Base-by-base conservation (phyloP, 306 rosid genomes). In the Cercis canadensis region DNA sequence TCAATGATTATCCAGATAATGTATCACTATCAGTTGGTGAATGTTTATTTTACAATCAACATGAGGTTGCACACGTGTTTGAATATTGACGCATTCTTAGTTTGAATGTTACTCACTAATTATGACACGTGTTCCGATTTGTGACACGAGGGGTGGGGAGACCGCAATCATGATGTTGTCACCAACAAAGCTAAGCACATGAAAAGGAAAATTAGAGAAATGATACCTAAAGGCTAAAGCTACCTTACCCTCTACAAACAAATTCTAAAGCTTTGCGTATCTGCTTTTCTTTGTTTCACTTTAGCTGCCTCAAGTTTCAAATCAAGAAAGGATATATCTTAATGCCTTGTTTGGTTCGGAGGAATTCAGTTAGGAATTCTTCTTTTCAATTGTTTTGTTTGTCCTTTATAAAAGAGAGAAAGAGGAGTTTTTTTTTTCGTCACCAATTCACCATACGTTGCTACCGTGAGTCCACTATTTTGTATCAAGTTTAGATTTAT, bases 81-180 rank as follows among this genome's bases (percentile, higher is more conserved):
- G 39, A 67, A 45, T 56, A 16, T 33, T 67, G 46, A 7, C 39
- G 4, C 7, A 34, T 34, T 34, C 39, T 34, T 34, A 34, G 39
- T 3, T 34, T 34, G 7, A 34, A 32, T 17, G 21, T 57, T 15
- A 7, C 63, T 52, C 47, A 37, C 39, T 34, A 34, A 34, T 34
- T 37, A 37, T 37, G 43, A 37, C 10, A 24, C 29, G 29, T 24
- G 29, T 24, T 1, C 57, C 79, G 72, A 67, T 77, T 77, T 15
- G 74, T 73, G 77, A 77, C 80, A 68, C 77, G 75, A 72, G 81
- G 72, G 67, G 76, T 60, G 63, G 57, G 83, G 72, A 55, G 43
- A 46, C 75, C 63, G 24, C 47, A 46, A 31, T 21, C 75, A 81
- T 81, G 47, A 76, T 62, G 58, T 71, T 81, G 75, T 56, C 37